phyloP scores from a whole-genome alignment of 345 rosid species.

The Populus ilicifolia region DNA sequence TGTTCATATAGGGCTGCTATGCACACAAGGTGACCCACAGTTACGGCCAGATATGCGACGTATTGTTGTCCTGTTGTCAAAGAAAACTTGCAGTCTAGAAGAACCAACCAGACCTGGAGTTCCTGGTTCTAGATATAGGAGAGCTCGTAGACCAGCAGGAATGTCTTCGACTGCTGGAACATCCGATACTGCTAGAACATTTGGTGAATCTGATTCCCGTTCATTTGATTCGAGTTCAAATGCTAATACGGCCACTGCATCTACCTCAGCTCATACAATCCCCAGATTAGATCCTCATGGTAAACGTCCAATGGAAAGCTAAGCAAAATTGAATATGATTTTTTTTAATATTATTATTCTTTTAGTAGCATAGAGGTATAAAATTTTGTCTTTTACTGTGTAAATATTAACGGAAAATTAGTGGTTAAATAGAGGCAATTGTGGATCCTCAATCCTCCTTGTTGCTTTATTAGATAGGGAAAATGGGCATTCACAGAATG shows the following conservation, averaged over 20 bases:
- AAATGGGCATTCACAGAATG: not conserved
- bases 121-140: conserved; percentile 60
- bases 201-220: conserved; percentile 28
- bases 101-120: conserved; percentile 70
- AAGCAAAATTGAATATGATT: not conserved
- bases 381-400: not conserved
- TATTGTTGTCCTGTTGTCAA: conserved; percentile 61
- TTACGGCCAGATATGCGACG: conserved; percentile 64
- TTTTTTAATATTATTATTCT: not conserved
- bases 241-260: conserved; percentile 31
- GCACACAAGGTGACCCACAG: conserved; percentile 78
- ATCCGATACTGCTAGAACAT: conserved; percentile 27
- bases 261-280: conserved; percentile 30
- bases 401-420: not conserved
- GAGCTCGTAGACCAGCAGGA: conserved; percentile 47
- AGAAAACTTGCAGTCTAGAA: conserved; percentile 45
- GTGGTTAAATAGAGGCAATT: not conserved
- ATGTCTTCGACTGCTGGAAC: conserved; percentile 38
- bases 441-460: not conserved
- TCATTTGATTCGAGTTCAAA: conserved; percentile 49
- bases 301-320: conserved; percentile 24
- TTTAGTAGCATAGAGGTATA: not conserved
- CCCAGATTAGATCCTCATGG: conserved; percentile 21
- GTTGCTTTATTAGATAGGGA: not conserved
- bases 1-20: conserved; percentile 73